Conservation (phyloP, 257 asterid species). For the Solanum chilense region DNA sequence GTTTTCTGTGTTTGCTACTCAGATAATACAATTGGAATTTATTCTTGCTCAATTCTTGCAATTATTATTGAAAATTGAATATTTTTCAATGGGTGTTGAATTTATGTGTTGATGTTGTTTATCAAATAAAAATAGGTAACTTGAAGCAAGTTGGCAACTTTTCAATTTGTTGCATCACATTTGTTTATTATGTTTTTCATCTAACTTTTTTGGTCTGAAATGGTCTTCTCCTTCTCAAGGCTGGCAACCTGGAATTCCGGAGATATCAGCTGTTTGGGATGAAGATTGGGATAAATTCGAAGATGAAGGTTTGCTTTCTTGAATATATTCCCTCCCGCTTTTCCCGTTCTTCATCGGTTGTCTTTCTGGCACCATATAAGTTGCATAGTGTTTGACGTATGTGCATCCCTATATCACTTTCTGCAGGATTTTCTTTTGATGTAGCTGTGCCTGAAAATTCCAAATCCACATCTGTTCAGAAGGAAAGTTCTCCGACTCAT, state of each 20-base stretch:
- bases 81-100: background rate
- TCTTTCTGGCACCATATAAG: background rate
- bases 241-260: slow-evolving; percentile 96
- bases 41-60: background rate
- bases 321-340: background rate
- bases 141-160: background rate
- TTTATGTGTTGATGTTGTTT: background rate
- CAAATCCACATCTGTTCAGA: slow-evolving; percentile 31
- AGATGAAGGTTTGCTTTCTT: slow-evolving; percentile 68
- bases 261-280: slow-evolving; percentile 82
- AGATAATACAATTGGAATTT: background rate
- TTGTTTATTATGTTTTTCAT: background rate
- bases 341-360: background rate
- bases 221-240: slow-evolving; percentile 34
- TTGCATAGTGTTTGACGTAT: background rate
- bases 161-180: background rate
- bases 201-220: background rate
- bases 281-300: slow-evolving; percentile 99
- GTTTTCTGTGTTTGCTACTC: background rate
- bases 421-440: slow-evolving; percentile 76
- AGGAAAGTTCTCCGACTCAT: slow-evolving; percentile 47
- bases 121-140: background rate
- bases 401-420: background rate
- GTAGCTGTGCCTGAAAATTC: slow-evolving; percentile 42
- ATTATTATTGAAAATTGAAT: background rate